Evolutionary conservation across 1,284 basidiomycete genomes (phyloP), one percentile per base, ranked within the genome.

Genomic region (Rugosomyces carneus): DNA sequence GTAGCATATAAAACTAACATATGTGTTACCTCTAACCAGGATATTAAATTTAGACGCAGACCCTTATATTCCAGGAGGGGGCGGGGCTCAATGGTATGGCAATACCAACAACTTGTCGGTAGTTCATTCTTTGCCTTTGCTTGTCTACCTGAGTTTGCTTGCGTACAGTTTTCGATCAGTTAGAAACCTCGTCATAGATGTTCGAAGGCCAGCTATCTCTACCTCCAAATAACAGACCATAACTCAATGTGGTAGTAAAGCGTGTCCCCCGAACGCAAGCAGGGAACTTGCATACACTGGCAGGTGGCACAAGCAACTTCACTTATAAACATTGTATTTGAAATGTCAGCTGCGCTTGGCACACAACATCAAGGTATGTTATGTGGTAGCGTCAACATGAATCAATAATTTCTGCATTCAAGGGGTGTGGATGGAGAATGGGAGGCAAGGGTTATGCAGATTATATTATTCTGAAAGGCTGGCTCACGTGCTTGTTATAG

Each of bases 271-370:
- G 57, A 67, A 7, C 66, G 65, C 2, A 57, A 66, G 2, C 49
- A 50, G 55, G 81, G 74, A 7, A 84, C 77, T 16, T 82, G 79
- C 32, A 68, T 86, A 36, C 84, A 89, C 51, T 87, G 84, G 78
- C 83, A 88, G 62, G 81, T 89, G n/a, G 77, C 85, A n/a, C 87
- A 90, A 60, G 78, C 84, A 1, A 89, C 86, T 0, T 84, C 81
- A 2, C 67, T 90, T 37, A 71, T 80, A 50, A 83, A 84, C 59
- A 75, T 84, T 45, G 72, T 78, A 42, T 75, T 87, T 55, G 64
- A 82, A 41, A 80, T 85, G 79, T 76, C 76, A 4, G 68, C 68
- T 23, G 75, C 68, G 27, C 41, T 69, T 15, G 72, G 75, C 15
- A 80, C 72, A 15, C 70, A 70, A 23, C 84, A 88, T 54, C 79